phyloP scores from a whole-genome alignment of 495 filamentous ascomycete species.

The Acidiella bohemica region DNA sequence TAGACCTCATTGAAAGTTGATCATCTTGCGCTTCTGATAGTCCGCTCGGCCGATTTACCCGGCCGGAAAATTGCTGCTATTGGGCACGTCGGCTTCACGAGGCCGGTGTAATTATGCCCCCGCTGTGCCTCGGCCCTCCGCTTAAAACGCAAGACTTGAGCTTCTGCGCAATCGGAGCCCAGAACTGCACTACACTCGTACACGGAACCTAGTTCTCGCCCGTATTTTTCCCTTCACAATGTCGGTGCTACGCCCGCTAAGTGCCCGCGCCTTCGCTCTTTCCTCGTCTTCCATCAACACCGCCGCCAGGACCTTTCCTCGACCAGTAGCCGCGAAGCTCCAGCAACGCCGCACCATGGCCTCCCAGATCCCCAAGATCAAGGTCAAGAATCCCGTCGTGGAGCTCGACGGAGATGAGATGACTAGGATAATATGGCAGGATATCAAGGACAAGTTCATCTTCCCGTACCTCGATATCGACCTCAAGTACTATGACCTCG shows the following conservation, averaged over 20 bases:
- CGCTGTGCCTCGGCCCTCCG: no score
- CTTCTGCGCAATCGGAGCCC: neutral
- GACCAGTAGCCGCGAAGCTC: conserved; percentile 13
- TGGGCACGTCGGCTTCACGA: no score
- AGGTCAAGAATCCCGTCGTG: conserved; percentile 69
- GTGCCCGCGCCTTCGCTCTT: neutral
- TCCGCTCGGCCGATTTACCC: no score
- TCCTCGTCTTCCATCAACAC: neutral
- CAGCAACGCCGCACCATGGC: conserved; percentile 18
- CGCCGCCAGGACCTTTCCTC: conserved; percentile 9
- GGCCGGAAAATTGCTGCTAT: no score
- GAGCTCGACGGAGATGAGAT: conserved; percentile 96
- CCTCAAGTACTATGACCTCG: conserved; percentile 98
- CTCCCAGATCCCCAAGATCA: conserved; percentile 19
- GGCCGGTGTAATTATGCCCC: no score
- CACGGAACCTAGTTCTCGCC: no score
- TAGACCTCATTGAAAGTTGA: no score
- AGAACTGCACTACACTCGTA: neutral
- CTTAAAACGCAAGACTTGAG: no score
- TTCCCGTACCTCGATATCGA: conserved; percentile 74
- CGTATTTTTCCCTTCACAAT: neutral
- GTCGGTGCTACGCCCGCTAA: conserved; percentile 5
- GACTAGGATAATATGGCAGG: conserved; percentile 97
- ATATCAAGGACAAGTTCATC: conserved; percentile 83
- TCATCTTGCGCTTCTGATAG: no score